These are phyloP conservation scores for Discostella pseudostelligera DNA, from an alignment of 108 stramenopile genomes.

Conservation along the genomic window DNA sequence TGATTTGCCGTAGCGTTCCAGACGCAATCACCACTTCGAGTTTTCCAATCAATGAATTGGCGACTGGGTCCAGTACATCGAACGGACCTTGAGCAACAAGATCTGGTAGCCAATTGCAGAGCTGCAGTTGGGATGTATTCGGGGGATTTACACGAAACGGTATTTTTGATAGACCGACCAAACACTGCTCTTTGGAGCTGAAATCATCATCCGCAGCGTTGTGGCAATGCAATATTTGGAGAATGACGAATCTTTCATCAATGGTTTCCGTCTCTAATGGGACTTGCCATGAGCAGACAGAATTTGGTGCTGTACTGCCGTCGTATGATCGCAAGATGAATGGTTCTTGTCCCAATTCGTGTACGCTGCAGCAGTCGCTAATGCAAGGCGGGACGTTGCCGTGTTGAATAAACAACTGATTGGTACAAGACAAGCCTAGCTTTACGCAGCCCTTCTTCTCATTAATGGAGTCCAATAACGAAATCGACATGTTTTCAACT, in stretches of 20 bases:
- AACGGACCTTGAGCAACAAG: conserved; percentile 20
- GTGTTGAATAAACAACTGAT: conserved; percentile 12
- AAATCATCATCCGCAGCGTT: neutral
- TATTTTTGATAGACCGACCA: conserved; percentile 5
- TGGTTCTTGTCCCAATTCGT: neutral
- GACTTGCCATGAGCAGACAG: conserved; percentile 14
- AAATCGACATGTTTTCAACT: conserved; percentile 16
- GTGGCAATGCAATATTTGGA: conserved; percentile 7
- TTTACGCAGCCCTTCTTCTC: conserved; percentile 6
- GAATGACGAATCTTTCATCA: neutral
- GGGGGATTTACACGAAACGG: conserved; percentile 1
- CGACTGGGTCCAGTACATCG: conserved; percentile 20
- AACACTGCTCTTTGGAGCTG: neutral
- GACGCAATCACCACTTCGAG: conserved; percentile 15
- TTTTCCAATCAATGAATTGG: conserved; percentile 26
- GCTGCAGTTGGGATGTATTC: neutral
- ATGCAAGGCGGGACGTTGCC: conserved; percentile 3
- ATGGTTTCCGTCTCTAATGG: conserved; percentile 11
- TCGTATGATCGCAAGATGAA: conserved; percentile 1
- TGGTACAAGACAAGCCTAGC: conserved; percentile 9
- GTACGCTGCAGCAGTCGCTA: neutral
- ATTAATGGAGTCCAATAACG: neutral
- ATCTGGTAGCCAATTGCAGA: conserved; percentile 10
- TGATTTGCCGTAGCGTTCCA: conserved; percentile 22
- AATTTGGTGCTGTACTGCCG: neutral